phyloP scores from a whole-genome alignment of 2,329 filamentous ascomycete genomes.

The Arthrinium phaeospermum region DNA sequence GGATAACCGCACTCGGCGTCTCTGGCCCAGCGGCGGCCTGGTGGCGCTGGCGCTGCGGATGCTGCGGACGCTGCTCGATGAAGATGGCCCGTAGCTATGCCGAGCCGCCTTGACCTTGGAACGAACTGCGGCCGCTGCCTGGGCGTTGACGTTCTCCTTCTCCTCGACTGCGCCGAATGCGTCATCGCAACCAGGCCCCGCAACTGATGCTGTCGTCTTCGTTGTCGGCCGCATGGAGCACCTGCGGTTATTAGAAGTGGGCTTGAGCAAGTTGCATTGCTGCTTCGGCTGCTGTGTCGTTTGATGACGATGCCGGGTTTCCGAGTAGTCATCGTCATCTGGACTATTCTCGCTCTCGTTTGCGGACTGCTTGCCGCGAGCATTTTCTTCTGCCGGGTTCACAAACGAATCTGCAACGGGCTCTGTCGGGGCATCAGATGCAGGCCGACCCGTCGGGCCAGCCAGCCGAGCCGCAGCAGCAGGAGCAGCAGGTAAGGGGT shows the following conservation, averaged over 20 bases:
- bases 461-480: neutral
- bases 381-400: neutral
- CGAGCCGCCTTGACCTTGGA: neutral
- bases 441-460: neutral
- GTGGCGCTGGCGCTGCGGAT: neutral
- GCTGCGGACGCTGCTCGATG: constrained; percentile 21
- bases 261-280: constrained; percentile 8
- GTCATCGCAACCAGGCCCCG: neutral
- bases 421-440: neutral
- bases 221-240: neutral
- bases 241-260: neutral
- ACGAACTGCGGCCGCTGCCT: neutral
- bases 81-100: neutral
- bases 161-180: constrained; percentile 27
- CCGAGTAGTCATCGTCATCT: neutral
- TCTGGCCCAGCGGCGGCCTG: constrained; percentile 18
- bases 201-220: constrained; percentile 8
- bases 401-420: neutral
- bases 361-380: neutral
- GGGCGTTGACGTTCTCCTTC: constrained; percentile 27
- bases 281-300: neutral
- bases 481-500: neutral
- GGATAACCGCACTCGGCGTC: constrained; percentile 24
- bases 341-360: neutral
- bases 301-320: neutral